These are phyloP conservation scores for Trifolium fragiferum DNA, from an alignment of 306 rosid species.

Conservation along the genomic window DNA sequence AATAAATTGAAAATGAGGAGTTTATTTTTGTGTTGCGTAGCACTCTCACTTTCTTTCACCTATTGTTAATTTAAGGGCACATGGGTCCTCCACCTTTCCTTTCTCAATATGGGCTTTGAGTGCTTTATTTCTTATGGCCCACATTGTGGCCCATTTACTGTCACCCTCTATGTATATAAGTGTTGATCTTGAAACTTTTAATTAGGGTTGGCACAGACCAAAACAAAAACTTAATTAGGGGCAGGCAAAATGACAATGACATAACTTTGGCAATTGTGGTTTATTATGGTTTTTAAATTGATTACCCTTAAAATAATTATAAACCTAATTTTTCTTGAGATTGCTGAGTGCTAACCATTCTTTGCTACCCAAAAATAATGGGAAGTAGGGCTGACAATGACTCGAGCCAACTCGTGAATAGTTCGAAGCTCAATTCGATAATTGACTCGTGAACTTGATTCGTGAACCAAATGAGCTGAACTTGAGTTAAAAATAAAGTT, in stretches of 20 bases:
- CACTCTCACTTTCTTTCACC: constrained; percentile 44
- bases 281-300: constrained; percentile 14
- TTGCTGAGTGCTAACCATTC: constrained; percentile 35
- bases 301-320: constrained; percentile 1
- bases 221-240: constrained; percentile 25
- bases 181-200: constrained; percentile 33
- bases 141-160: constrained; percentile 51
- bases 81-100: constrained; percentile 63
- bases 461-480: too few species aligned
- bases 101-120: constrained; percentile 61
- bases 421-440: too few species aligned
- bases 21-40: constrained; percentile 40
- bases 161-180: constrained; percentile 27
- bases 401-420: too few species aligned
- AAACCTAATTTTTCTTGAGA: constrained; percentile 40
- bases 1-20: constrained; percentile 33
- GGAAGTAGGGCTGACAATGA: too few species aligned
- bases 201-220: constrained; percentile 11
- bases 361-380: neutral
- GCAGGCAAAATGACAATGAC: constrained; percentile 34
- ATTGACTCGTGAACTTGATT: too few species aligned
- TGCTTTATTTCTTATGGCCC: constrained; percentile 60
- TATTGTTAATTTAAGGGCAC: constrained; percentile 55
- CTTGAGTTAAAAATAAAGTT: too few species aligned
- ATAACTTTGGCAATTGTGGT: constrained; percentile 36